These are phyloP conservation scores for Erythrophleum ivorense DNA, from an alignment of 331 rosid genomes.

Conservation along the genomic window DNA sequence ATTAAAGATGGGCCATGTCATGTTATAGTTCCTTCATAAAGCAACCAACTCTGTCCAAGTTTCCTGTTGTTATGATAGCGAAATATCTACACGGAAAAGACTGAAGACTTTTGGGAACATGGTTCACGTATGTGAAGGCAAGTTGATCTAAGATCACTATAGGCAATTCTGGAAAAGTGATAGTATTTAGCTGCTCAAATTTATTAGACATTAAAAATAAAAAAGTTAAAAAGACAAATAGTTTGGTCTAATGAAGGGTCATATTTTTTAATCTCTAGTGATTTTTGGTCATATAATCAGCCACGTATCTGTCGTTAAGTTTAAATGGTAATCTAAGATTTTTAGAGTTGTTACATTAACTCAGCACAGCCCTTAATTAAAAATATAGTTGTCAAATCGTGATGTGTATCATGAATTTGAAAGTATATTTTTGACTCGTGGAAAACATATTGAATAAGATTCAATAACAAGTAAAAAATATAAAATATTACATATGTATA, in stretches of 20 bases:
- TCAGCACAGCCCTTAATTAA: too few relatives aligned
- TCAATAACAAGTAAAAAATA: too few relatives aligned
- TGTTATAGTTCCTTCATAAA: slow-evolving; percentile 7
- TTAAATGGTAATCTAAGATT: too few relatives aligned
- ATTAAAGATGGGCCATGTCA: neutral
- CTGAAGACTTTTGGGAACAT: neutral
- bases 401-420: too few relatives aligned
- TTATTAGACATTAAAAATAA: neutral
- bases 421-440: too few relatives aligned
- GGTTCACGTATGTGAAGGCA: neutral
- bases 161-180: neutral
- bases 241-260: neutral
- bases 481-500: too few relatives aligned
- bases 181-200: neutral
- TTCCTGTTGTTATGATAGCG: slow-evolving; percentile 32
- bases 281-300: too few relatives aligned
- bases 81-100: neutral
- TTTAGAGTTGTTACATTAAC: too few relatives aligned
- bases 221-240: neutral
- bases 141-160: neutral
- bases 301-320: too few relatives aligned
- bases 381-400: too few relatives aligned
- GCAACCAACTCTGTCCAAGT: slow-evolving; percentile 12
- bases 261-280: too few relatives aligned
- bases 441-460: too few relatives aligned